Evolutionary conservation across 1,284 basidiomycete genomes (phyloP), one percentile per base, ranked within the genome.

Genomic region (Kwoniella shivajii): DNA sequence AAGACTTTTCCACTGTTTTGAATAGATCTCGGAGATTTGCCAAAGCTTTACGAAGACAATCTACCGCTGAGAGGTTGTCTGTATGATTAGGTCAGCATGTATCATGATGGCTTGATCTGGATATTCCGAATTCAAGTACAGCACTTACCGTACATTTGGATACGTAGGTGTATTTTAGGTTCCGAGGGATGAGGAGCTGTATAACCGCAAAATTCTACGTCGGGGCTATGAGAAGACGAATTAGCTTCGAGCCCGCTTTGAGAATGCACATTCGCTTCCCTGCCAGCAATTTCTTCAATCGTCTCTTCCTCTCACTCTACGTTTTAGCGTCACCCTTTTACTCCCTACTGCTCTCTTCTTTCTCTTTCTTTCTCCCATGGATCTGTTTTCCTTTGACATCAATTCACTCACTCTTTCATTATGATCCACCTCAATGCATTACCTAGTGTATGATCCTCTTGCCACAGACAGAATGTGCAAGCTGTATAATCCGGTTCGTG

Each of bases 201-300:
- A 82, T 99, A 99, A 30, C 95, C 95, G 76, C 95, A 99, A 77
- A 98, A 98, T 79, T 97, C 92, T 56, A 98, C 95, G 68, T 92
- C 92, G n/a, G 95, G 90, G 74, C 95, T 98, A 29, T 27, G 31
- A 30, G 26, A 10, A 6, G 7, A 24, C 10, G 4, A 20, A 20
- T 45, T 11, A 43, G 41, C 24, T n/a, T 26, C 7, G n/a, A 26
- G 6, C 16, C 9, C 29, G 16, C 22, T 4, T n/a, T 7, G 6
- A 29, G n/a, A n/a, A n/a, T n/a, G n/a, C n/a, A n/a, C n/a, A n/a
- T n/a, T n/a, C n/a, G n/a, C n/a, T n/a, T n/a, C n/a, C n/a, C n/a
- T n/a, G n/a, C n/a, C n/a, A n/a, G n/a, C n/a, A n/a, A n/a, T n/a
- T n/a, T n/a, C n/a, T n/a, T n/a, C n/a, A n/a, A n/a, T n/a, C n/a